Base-by-base conservation (phyloP, 106 monocot species). In the Dendrobium catenatum region DNA sequence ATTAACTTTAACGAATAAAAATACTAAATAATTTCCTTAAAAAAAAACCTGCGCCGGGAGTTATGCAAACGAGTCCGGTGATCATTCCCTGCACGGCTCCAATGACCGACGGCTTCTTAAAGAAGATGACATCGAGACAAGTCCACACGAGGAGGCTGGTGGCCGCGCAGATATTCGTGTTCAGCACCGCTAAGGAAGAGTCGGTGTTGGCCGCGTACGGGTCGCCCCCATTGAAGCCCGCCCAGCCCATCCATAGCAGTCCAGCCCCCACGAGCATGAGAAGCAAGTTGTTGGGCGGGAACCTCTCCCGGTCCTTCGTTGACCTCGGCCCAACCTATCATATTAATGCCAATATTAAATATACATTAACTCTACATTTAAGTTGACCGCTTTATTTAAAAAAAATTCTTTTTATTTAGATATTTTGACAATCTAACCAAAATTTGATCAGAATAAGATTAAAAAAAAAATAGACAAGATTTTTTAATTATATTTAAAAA, bases 51-150 rank as follows among this genome's bases (percentile, higher is more conserved):
- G 88, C 88, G 9, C 82, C 82, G 24, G 82, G 82, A 16, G 82
- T 78, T 51, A 82, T 82, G 77, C 82, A 82, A 27, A 82, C 82
- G 2, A 82, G 82, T 3, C 82, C 82, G 51, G 82, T 82, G 44
- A 82, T 82, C 82, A 82, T 82, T 22, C 82, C 82, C 73, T 82
- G 82, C 44, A 82, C 82, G 47, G 82, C 82, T 26, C 82, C 82
- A 24, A 86, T 86, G 4, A 86, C 86, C 0, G 86, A 86, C 11
- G 86, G 86, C 22, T 86, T 86, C 68, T 86, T 79, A 75, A 86
- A 86, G 83, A 82, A 86, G 33, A 86, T 83, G 68, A 86, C 86
- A 27, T 86, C 86, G 37, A 86, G 86, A 10, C 79, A 82, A 2
- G 86, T 86, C 86, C 86, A 86, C 9, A 86, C 82, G 17, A 82